Base-by-base conservation (phyloP, 768 basidiomycete genomes). In the Sarcodon sp. region DNA sequence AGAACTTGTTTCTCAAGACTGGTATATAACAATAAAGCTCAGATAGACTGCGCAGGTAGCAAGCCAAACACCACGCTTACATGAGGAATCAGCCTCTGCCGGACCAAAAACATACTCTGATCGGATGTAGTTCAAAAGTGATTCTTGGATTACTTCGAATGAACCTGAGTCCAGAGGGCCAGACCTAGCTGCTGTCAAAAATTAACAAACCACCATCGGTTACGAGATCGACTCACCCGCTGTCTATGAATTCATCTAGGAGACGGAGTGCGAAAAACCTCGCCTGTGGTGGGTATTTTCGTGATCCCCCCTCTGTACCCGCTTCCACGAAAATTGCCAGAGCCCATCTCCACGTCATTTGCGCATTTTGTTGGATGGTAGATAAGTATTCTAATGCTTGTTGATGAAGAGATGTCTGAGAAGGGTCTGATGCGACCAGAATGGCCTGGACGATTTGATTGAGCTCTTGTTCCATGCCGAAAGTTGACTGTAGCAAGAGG, bases 1-100 rank as follows among this genome's bases (percentile, higher is more conserved):
- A 87, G 67, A 91, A 89, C 64, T 96, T 96, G 72, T 97, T 97
- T 60, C 93, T 82, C 47, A 97, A 67, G 66, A 87, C 90, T 93
- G 52, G 33, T 46, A 33, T 36, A 46, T 41, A 15, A 15, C 13
- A 16, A 27, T 41, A 46, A 51, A 37, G 46, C 53, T 58, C 48
- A 55, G 50, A 39, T 27, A 27, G 4, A 31, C 31, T 38, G 43
- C 37, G 45, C 9, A 47, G 44, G 41, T 45, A 31, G 47, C 33
- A 49, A 36, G 10, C 47, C 54, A 16, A 39, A 38, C 13, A 47
- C 33, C 11, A 73, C 92, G 66, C 60, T 27, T 4, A 92, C 92
- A 96, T 45, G 82, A 60, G 45, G 87, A 79, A 53, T 74, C 79
- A 18, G 78, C 75, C 67, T 97, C 93, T 41, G 89, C 87, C 33